Evolutionary conservation across 2,329 filamentous ascomycete species (phyloP), one percentile per base, ranked within the genome.

Genomic region (Claviceps citrina): DNA sequence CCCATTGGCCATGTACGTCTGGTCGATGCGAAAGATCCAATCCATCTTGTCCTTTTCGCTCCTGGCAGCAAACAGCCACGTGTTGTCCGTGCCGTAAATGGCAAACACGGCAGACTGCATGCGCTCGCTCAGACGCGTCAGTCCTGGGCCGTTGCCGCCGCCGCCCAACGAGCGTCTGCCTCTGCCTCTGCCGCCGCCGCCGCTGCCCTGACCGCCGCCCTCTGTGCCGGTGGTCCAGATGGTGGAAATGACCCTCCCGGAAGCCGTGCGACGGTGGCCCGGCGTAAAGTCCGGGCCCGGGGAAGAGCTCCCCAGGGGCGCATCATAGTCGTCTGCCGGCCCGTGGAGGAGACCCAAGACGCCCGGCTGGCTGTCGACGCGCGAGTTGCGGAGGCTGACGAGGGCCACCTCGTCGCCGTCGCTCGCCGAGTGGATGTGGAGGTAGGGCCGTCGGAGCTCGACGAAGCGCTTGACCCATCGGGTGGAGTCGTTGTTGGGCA

Each of bases 21-120:
- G 82, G 60, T 98, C 91, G 50, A 98, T 85, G 53, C 82, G 81
- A 59, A 93, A 73, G 50, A 98, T 94, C 91, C 91, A 98, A 58
- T 96, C 91, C 50, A 87, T 80, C 67, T 95, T 94, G 59, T 95
- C 87, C 36, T 79, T 73, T 64, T 95, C 89, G 51, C 78, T 89
- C 43, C 86, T 72, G 19, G 86, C 84, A 12, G 86, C 84, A 59
- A 98, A 96, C 31, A 98, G 68, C 73, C 87, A 98, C 25, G 87
- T 94, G 60, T 95, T 95, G 58, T 91, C 82, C 44, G 81, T 84
- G 31, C 84, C 89, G 55, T 96, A 98, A 38, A 98, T 76, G 10
- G 91, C 91, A 68, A 94, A 98, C 31, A 96, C 83, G 48, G 82
- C 81, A 4, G 76, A 71, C 51, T 75, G 71, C 58, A 71, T 64